Conservation (phyloP, 768 basidiomycete genomes). For the Leucosporidium scottii region DNA sequence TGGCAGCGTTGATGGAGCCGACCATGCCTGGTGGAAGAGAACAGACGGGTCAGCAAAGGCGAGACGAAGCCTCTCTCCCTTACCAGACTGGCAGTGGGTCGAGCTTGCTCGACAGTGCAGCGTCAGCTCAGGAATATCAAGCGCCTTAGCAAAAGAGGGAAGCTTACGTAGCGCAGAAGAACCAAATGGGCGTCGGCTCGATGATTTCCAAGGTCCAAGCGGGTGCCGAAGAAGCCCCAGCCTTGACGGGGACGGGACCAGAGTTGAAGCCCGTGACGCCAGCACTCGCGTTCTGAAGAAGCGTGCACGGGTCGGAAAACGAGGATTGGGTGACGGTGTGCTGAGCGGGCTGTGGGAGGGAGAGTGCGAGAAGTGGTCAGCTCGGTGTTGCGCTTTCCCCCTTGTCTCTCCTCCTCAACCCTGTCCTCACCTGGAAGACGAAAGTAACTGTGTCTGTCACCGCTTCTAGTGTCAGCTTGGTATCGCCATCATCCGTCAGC, state of each 20-base stretch:
- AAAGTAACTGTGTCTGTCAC: background rate
- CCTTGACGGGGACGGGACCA: background rate
- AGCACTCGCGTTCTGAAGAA: background rate
- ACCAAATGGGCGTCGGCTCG: background rate
- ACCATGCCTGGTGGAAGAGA: background rate
- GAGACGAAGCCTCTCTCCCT: too few relatives aligned
- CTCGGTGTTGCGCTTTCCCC: too few relatives aligned
- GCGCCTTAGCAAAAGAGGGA: too few relatives aligned
- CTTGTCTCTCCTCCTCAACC: too few relatives aligned
- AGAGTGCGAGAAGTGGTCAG: too few relatives aligned
- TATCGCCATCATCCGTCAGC: too few relatives aligned
- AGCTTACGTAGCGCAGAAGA: background rate
- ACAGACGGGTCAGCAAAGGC: too few relatives aligned
- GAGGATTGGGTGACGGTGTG: background rate
- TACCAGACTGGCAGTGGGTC: background rate
- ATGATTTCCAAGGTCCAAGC: background rate
- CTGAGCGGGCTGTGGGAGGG: too few relatives aligned
- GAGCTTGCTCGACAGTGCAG: too few relatives aligned
- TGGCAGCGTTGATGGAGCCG: slow-evolving; percentile 1
- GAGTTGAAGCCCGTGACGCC: background rate
- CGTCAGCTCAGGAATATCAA: too few relatives aligned
- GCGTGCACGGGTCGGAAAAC: background rate
- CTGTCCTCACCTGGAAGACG: background rate
- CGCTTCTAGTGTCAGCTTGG: background rate
- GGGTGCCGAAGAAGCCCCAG: background rate